phyloP scores from a whole-genome alignment of 257 asterid genomes.

The Mentha longifolia region DNA sequence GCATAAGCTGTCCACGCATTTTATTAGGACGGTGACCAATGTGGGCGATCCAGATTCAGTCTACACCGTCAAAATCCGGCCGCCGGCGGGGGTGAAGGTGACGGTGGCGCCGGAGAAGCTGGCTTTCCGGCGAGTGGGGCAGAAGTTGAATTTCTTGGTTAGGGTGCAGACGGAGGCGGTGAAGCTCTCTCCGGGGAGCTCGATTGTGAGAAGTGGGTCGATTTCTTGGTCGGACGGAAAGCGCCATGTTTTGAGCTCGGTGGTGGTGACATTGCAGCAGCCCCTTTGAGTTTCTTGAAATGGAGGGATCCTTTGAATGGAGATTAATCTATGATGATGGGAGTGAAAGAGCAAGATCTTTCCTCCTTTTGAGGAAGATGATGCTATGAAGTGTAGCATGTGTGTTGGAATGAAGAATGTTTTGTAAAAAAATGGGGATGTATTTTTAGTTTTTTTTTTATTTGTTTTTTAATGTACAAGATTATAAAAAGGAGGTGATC shows the following conservation, averaged over 20 bases:
- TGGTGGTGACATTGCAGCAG: slow-evolving; percentile 81
- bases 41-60: slow-evolving; percentile 66
- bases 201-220: slow-evolving; percentile 70
- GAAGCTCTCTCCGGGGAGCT: slow-evolving; percentile 71
- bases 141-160: slow-evolving; percentile 75
- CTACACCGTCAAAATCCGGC: slow-evolving; percentile 53
- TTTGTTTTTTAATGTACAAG: neutral
- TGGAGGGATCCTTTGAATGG: neutral
- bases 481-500: slow-evolving; percentile 4
- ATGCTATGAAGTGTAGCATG: slow-evolving; percentile 8
- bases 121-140: slow-evolving; percentile 75
- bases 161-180: slow-evolving; percentile 59
- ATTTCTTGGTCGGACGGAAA: slow-evolving; percentile 86
- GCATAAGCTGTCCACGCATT: slow-evolving; percentile 75
- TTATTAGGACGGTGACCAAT: slow-evolving; percentile 72
- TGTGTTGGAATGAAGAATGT: slow-evolving; percentile 35
- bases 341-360: slow-evolving; percentile 25
- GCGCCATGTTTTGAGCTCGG: slow-evolving; percentile 63
- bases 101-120: slow-evolving; percentile 74
- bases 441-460: too few species aligned
- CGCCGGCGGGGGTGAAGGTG: slow-evolving; percentile 57
- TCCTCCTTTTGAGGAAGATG: slow-evolving; percentile 27
- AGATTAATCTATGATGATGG: slow-evolving; percentile 31
- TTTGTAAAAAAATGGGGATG: slow-evolving; percentile 23
- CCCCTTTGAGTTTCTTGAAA: slow-evolving; percentile 50